phyloP scores from a whole-genome alignment of 1,284 basidiomycete genomes.

The Cryptococcus sp. region DNA sequence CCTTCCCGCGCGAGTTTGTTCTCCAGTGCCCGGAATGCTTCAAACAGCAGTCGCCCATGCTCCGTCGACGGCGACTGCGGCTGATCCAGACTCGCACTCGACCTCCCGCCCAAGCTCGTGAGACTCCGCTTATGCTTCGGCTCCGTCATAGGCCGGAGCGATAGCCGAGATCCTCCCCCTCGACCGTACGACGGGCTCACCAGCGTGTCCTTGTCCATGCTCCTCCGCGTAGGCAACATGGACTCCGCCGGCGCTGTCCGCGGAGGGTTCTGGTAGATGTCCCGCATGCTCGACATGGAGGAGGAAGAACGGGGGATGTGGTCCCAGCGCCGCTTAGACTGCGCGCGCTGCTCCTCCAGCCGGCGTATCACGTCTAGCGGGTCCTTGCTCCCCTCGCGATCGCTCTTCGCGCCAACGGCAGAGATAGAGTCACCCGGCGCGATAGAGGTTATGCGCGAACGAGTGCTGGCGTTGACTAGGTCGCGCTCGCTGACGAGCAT shows the following conservation, averaged over 20 bases:
- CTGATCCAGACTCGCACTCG: constrained; percentile 12
- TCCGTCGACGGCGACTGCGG: constrained; percentile 23
- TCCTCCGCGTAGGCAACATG: constrained; percentile 11
- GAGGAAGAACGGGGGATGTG: constrained; percentile 27
- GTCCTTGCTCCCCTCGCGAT: constrained; percentile 28
- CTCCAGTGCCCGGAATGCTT: constrained; percentile 37
- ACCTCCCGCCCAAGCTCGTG: constrained; percentile 23
- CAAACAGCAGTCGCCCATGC: constrained; percentile 41
- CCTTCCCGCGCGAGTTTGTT: constrained; percentile 22
- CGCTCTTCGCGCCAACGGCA: constrained; percentile 23
- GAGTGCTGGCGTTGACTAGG: neutral
- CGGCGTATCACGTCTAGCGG: constrained; percentile 39
- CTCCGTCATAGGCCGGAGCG: constrained; percentile 18
- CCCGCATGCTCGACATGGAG: constrained; percentile 37
- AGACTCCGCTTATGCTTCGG: constrained; percentile 30
- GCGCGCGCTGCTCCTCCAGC: constrained; percentile 32
- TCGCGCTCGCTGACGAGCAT: constrained; percentile 13
- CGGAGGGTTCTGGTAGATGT: constrained; percentile 22
- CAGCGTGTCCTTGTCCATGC: constrained; percentile 15
- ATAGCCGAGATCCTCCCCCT: constrained; percentile 18
- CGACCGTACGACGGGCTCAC: constrained; percentile 18
- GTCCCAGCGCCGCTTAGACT: constrained; percentile 36
- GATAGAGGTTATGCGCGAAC: constrained; percentile 21
- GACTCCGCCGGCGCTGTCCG: constrained; percentile 26
- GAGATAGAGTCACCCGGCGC: constrained; percentile 42